Conservation (phyloP, 2,329 filamentous ascomycete species). For the Botryotinia calthae region DNA sequence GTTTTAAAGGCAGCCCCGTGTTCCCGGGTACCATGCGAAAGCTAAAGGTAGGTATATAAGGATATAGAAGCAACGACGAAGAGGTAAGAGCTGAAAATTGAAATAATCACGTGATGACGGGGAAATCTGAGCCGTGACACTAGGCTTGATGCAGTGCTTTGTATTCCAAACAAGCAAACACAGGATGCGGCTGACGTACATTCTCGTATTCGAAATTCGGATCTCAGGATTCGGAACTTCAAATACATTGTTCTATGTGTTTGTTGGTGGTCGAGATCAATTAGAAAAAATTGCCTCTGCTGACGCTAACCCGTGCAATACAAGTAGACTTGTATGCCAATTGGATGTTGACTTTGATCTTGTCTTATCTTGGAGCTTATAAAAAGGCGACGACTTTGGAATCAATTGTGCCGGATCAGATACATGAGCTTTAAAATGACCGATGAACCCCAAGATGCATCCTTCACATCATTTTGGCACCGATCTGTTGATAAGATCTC, state of each 20-base stretch:
- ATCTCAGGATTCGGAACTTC: background rate
- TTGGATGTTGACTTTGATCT: background rate
- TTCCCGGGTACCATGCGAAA: too few species aligned
- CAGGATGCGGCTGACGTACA: background rate
- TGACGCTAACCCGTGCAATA: background rate
- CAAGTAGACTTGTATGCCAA: background rate
- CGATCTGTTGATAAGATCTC: constrained; percentile 20
- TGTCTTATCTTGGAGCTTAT: background rate
- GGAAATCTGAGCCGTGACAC: background rate
- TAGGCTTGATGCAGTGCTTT: constrained; percentile 8
- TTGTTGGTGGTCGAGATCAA: background rate
- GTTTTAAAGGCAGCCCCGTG: accelerated
- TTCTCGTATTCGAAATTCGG: background rate
- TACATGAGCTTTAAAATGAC: background rate
- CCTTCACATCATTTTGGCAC: constrained; percentile 24
- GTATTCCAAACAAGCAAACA: background rate
- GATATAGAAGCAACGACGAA: background rate
- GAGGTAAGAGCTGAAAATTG: background rate
- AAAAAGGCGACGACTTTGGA: background rate
- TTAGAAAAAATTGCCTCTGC: background rate
- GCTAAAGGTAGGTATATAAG: background rate
- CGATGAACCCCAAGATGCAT: constrained; percentile 4
- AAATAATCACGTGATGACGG: background rate
- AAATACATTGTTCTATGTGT: background rate
- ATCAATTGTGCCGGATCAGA: background rate